Conservation (phyloP, 768 basidiomycete genomes). For the Gloeostereum incarnatum region DNA sequence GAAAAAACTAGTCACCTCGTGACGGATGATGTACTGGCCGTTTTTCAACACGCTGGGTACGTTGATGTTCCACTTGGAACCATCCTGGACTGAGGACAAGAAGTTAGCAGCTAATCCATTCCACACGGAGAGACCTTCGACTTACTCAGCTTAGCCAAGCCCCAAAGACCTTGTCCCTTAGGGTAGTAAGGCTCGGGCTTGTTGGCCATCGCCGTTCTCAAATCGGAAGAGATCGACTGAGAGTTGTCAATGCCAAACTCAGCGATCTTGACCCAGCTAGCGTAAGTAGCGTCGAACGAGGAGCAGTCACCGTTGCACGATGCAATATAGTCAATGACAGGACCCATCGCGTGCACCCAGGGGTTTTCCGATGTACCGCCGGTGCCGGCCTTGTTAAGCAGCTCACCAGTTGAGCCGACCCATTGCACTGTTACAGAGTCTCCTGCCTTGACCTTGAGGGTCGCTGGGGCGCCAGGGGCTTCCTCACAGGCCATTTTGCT, state of each 20-base stretch:
- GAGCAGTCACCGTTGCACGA: slow-evolving; percentile 5
- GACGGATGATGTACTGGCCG: slow-evolving; percentile 4
- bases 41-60: slow-evolving; percentile 3
- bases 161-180: slow-evolving; percentile 6
- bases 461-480: slow-evolving; percentile 3
- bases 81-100: background rate
- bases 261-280: slow-evolving; percentile 5
- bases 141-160: slow-evolving; percentile 6
- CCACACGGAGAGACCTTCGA: background rate
- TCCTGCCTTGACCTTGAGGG: slow-evolving; percentile 4
- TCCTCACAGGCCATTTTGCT: slow-evolving; percentile 9
- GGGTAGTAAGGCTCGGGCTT: slow-evolving; percentile 9
- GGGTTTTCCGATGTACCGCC: slow-evolving; percentile 4
- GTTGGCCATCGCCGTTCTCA: slow-evolving; percentile 6
- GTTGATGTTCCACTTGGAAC: slow-evolving; percentile 2
- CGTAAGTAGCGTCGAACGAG: slow-evolving; percentile 3
- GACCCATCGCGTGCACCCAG: slow-evolving; percentile 10
- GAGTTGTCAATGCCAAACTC: slow-evolving; percentile 5
- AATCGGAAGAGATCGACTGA: slow-evolving; percentile 4
- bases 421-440: slow-evolving; percentile 2
- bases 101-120: background rate
- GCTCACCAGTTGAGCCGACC: slow-evolving; percentile 7
- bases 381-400: slow-evolving; percentile 6
- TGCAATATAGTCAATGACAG: slow-evolving; percentile 7
- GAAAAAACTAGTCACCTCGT: background rate